phyloP scores from a whole-genome alignment of 208 protist genomes.

The Angomonas ambiguus region DNA sequence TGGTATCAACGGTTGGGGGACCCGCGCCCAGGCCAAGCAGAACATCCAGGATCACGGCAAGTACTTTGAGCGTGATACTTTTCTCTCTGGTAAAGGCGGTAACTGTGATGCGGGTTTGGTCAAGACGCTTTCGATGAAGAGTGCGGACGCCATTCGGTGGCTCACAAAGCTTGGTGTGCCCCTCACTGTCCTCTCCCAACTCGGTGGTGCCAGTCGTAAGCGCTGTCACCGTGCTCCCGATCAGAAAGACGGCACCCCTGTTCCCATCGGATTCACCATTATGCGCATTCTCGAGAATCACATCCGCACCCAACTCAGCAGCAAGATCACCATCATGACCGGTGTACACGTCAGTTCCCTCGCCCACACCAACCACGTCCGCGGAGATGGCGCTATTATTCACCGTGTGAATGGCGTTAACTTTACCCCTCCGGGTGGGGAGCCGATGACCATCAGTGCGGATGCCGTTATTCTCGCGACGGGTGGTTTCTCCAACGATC shows the following conservation, averaged over 20 bases:
- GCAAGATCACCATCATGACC: constrained; percentile 66
- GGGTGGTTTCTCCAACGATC: constrained; percentile 82
- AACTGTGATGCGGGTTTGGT: constrained; percentile 76
- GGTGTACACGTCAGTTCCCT: constrained; percentile 21
- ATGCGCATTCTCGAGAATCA: constrained; percentile 79
- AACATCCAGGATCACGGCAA: constrained; percentile 58
- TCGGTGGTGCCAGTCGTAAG: constrained; percentile 84
- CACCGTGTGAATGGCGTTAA: constrained; percentile 49
- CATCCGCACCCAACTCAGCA: constrained; percentile 45
- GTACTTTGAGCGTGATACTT: constrained; percentile 84
- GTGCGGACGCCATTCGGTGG: constrained; percentile 69
- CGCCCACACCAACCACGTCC: constrained; percentile 27
- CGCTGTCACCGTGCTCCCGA: constrained; percentile 85
- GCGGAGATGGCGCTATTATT: constrained; percentile 33
- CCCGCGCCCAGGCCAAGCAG: constrained; percentile 73
- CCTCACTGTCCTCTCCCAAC: constrained; percentile 84
- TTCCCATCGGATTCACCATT: constrained; percentile 90
- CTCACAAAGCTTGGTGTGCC: constrained; percentile 75
- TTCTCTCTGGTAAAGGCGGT: constrained; percentile 57
- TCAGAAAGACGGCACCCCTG: constrained; percentile 61
- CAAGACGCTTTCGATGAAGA: constrained; percentile 71
- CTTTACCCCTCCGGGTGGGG: constrained; percentile 9
- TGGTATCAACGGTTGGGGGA: constrained; percentile 93
- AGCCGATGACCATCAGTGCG: constrained; percentile 18
- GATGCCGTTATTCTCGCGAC: constrained; percentile 82